These are phyloP conservation scores for Metschnikowia orientalis DNA, from an alignment of 805 yeast genomes.

Conservation along the genomic window DNA sequence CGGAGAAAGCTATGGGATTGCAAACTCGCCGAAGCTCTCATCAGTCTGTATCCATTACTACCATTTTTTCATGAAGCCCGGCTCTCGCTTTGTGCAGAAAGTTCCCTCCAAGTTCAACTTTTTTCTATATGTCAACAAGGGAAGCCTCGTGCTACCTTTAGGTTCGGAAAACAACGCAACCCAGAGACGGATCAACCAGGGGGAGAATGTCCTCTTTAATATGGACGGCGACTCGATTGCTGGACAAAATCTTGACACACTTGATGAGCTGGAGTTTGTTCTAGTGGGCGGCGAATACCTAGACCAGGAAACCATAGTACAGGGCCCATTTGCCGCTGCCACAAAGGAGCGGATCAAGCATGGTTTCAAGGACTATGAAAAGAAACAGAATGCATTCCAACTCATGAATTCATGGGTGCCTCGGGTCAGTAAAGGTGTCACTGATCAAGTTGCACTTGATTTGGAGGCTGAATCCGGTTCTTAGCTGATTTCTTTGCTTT, in stretches of 20 bases:
- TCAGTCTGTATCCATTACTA: constrained; percentile 78
- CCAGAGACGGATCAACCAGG: too few relatives aligned
- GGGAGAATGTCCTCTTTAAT: constrained; percentile 59
- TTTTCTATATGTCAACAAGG: constrained; percentile 66
- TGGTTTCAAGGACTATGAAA: constrained; percentile 71
- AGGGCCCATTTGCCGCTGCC: constrained; percentile 89
- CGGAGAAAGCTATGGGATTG: constrained; percentile 74
- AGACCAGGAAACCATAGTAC: constrained; percentile 74
- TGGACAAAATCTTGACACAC: constrained; percentile 40
- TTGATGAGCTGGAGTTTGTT: constrained; percentile 53
- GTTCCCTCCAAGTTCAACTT: constrained; percentile 60
- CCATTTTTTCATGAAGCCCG: constrained; percentile 57
- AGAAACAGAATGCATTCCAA: constrained; percentile 65
- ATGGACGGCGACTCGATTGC: constrained; percentile 59
- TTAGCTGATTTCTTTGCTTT: too few relatives aligned
- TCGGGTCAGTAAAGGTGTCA: too few relatives aligned
- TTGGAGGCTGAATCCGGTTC: too few relatives aligned
- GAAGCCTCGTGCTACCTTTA: constrained; percentile 49
- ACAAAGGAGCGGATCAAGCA: constrained; percentile 59
- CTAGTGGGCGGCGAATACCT: constrained; percentile 72
- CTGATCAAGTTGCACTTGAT: too few relatives aligned
- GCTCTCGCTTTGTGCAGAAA: constrained; percentile 58
- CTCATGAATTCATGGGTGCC: constrained; percentile 61
- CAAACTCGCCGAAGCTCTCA: constrained; percentile 68
- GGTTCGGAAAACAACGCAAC: constrained; percentile 37